phyloP scores from a whole-genome alignment of 1,139 yeast species.

The Candida smagusa region DNA sequence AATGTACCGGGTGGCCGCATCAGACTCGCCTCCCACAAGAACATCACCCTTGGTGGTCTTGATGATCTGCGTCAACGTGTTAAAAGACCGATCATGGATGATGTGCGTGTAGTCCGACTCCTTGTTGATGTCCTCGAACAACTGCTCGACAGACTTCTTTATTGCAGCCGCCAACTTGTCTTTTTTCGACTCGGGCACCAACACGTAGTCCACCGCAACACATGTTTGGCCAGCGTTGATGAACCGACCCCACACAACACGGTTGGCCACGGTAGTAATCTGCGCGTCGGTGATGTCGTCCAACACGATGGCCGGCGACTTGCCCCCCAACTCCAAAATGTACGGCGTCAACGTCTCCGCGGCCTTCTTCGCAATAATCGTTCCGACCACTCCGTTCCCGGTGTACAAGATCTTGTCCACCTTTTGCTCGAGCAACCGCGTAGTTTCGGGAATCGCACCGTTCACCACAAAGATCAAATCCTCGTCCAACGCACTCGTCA shows the following conservation, averaged over 20 bases:
- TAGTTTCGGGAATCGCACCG: conserved; percentile 74
- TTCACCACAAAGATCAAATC: conserved; percentile 60
- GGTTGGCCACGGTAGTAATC: conserved; percentile 53
- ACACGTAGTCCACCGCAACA: conserved; percentile 79
- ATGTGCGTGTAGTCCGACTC: conserved; percentile 54
- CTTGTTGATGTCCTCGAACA: conserved; percentile 40
- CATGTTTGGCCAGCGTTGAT: conserved; percentile 89
- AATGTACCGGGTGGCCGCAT: conserved; percentile 47
- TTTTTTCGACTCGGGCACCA: conserved; percentile 54
- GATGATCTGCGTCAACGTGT: conserved; percentile 46
- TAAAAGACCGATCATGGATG: conserved; percentile 57
- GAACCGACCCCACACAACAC: conserved; percentile 77
- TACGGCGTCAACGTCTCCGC: conserved; percentile 82
- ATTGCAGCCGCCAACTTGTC: conserved; percentile 46
- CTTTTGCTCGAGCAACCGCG: conserved; percentile 59
- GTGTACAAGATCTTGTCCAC: conserved; percentile 87
- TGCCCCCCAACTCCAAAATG: conserved; percentile 88
- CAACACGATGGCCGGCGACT: conserved; percentile 77
- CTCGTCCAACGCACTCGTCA: conserved; percentile 53
- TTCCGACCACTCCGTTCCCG: conserved; percentile 77
- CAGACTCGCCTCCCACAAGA: conserved; percentile 55
- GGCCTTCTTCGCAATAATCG: conserved; percentile 74
- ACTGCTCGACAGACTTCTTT: conserved; percentile 39
- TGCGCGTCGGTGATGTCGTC: conserved; percentile 43
- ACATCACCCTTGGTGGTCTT: conserved; percentile 54